Base-by-base conservation (phyloP, 306 rosid species). In the Casuarina cunninghamiana region DNA sequence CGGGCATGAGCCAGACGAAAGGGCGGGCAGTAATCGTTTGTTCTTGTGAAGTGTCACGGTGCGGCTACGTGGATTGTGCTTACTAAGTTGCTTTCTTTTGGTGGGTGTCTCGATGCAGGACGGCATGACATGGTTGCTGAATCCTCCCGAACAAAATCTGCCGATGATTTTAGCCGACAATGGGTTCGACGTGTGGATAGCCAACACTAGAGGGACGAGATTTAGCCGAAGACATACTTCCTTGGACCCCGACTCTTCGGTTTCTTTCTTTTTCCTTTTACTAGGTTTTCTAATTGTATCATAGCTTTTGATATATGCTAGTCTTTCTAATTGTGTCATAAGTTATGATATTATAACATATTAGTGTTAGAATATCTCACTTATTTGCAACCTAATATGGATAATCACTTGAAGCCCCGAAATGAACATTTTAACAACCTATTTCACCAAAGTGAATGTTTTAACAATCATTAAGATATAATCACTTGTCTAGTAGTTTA, bases 161-260 rank as follows among this genome's bases (percentile, higher is more conserved):
- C 99, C 99, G 2, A 11, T 95, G 82, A 91, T 93, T 81, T 68
- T 95, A 19, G 97, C 97, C 0, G 97, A 95, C 75, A 80, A 84
- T 12, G 97, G 94, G 1, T 95, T 78, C 50, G 99, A 95, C 38
- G 97, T 95, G 16, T 95, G 97, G 97, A 91, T 95, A 67, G 84
- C 91, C 0, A 92, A 93, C 83, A 86, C 90, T 9, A 88, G 97
- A 88, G 99, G 97, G 74, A 95, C 99, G 55, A 82, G 90, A 70
- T 90, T 78, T 50, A 95, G 99, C 79, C 88, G 87, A 41, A 77
- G 83, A 26, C 99, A 92, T 75, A 80, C 55, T 48, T 74, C 88
- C 77, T 77, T 90, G 74, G 82, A 88, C 81, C 81, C 94, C 6
- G 39, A 76, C 61, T 2, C 4, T 11, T 88, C 67, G 72, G 97